phyloP scores from a whole-genome alignment of 2,329 filamentous ascomycete genomes.

The Penicillium sp. region DNA sequence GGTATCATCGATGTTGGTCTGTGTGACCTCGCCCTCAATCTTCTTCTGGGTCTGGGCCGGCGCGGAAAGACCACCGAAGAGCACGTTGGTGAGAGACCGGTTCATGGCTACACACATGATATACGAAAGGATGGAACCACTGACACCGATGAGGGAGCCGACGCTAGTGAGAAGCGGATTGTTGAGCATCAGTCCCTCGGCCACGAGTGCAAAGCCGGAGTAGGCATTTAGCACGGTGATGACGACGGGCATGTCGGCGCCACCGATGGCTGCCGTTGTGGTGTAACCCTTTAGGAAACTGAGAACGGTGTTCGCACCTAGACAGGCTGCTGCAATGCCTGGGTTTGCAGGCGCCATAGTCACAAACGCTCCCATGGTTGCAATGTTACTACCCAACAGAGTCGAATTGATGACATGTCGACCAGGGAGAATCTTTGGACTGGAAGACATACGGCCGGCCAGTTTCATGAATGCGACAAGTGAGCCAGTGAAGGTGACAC shows the following conservation, averaged over 20 bases:
- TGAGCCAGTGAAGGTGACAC: slow-evolving; percentile 88
- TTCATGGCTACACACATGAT: slow-evolving; percentile 93
- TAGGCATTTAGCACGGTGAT: slow-evolving; percentile 91
- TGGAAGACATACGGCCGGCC: slow-evolving; percentile 78
- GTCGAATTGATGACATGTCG: slow-evolving; percentile 75
- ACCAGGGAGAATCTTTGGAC: slow-evolving; percentile 71
- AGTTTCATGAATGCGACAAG: slow-evolving; percentile 90
- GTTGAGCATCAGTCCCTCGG: slow-evolving; percentile 89
- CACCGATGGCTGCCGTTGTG: slow-evolving; percentile 84
- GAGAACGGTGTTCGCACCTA: slow-evolving; percentile 74
- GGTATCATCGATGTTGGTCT: slow-evolving; percentile 78
- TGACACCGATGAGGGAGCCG: slow-evolving; percentile 84
- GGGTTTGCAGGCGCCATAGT: slow-evolving; percentile 80
- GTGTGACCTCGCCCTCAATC: slow-evolving; percentile 77
- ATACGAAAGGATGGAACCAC: slow-evolving; percentile 85
- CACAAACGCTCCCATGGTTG: slow-evolving; percentile 82
- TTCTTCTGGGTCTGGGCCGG: slow-evolving; percentile 68
- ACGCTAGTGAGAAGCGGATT: slow-evolving; percentile 84
- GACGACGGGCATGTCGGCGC: slow-evolving; percentile 92
- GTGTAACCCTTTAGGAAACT: slow-evolving; percentile 87
- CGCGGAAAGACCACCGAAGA: slow-evolving; percentile 79
- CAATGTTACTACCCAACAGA: slow-evolving; percentile 74
- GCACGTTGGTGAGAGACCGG: slow-evolving; percentile 80
- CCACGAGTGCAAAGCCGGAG: slow-evolving; percentile 85
- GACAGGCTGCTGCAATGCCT: slow-evolving; percentile 74